Percentiles rank a stretch among this genome's conserved stretches.
These are phyloP conservation scores for Amaranthus tricolor DNA, from an alignment of 179 eudicot genomes.

Conservation along the genomic window DNA sequence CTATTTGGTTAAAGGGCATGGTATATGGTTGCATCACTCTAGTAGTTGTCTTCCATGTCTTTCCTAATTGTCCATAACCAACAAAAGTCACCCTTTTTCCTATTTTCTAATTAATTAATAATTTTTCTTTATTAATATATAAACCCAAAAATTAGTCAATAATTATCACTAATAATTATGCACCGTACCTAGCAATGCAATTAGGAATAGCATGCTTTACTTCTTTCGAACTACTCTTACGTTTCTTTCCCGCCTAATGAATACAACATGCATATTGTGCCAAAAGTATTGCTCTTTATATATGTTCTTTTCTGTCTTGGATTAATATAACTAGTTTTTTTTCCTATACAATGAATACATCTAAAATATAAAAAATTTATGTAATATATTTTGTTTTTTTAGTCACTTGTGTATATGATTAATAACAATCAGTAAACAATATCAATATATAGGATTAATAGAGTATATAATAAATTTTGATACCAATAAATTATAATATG, in stretches of 20 bases:
- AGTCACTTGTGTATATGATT: no score
- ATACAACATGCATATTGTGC: conserved; percentile 30
- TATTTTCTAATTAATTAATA: background rate
- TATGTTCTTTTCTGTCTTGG: conserved; percentile 30
- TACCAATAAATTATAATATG: no score
- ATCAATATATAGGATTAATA: no score
- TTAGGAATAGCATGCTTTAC: conserved; percentile 11
- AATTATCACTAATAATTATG: background rate
- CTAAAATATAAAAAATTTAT: no score
- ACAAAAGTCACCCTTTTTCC: conserved; percentile 11
- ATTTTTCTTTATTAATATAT: background rate
- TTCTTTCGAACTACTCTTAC: conserved; percentile 31
- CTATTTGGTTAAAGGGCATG: conserved; percentile 33
- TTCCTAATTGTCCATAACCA: conserved; percentile 24
- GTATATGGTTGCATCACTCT: conserved; percentile 37
- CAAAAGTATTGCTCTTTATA: conserved; percentile 16
- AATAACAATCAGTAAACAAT: no score
- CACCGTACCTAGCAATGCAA: no score
- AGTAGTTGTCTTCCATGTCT: conserved; percentile 37
- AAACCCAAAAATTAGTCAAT: background rate
- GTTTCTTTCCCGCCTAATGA: conserved; percentile 25
- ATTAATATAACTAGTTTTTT: conserved; percentile 8
- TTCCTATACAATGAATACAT: background rate
- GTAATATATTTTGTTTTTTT: no score
- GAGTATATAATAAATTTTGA: no score